Evolutionary conservation across 1,139 yeast genomes (phyloP), one percentile per base, ranked within the genome.

Genomic region (Geotrichum fermentans): DNA sequence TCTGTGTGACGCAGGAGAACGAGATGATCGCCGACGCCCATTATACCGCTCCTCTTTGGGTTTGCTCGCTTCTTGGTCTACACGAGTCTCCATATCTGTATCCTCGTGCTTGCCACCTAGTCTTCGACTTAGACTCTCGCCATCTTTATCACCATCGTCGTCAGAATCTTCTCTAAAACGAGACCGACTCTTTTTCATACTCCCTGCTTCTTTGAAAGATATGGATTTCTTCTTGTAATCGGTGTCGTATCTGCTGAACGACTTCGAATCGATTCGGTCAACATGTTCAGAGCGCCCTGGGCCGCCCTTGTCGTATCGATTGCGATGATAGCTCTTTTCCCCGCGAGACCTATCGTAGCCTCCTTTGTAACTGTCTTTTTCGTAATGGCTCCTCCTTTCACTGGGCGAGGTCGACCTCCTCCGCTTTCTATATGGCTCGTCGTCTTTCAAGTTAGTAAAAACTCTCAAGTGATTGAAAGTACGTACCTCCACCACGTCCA

Each of bases 191-290:
- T 24, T 24, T 24, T 24, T 10, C 28, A 24, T 24, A 10, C 6
- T 6, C 28, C n/a, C n/a, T n/a, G 38, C 18, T 17, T 35, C 34
- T 17, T 32, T 42, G 14, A 8, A 16, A 7, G 26, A 22, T 14
- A 14, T 22, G 14, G 36, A 24, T 32, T 6, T 38, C n/a, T 16
- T 7, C 24, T 20, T 29, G 11, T 39, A 16, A 17, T n/a, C 33
- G 13, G n/a, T 35, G 34, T 38, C 21, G 47, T 24, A 20, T 13
- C 32, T 28, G 10, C 22, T 35, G 10, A 43, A n/a, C 18, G 36
- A 29, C n/a, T 30, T 16, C 18, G 47, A 43, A 29, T 43, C 41
- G 29, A 43, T 43, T n/a, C 40, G 40, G 13, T 26, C 46, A 18
- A 43, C 40, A 35, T 43, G 46, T 5, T 24, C 28, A 6, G 28